Percentiles rank a stretch among this genome's conserved stretches.
These are phyloP conservation scores for Pochonia chlamydosporia DNA, from an alignment of 2,329 filamentous ascomycete genomes.

Conservation along the genomic window DNA sequence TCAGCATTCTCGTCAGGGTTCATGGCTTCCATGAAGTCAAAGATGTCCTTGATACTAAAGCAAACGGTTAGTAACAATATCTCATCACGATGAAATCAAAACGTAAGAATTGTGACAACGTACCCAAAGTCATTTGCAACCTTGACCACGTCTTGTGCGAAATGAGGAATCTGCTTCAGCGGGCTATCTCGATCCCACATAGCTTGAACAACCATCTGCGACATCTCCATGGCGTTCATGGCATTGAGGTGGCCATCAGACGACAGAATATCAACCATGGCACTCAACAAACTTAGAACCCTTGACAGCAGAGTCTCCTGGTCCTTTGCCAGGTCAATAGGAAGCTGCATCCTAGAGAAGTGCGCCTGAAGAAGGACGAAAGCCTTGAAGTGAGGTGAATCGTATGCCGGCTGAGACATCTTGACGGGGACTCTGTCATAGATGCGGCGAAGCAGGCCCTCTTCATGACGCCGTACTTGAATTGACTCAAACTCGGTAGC, in stretches of 20 bases:
- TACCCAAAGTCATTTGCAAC: constrained; percentile 74
- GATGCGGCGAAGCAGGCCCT: constrained; percentile 78
- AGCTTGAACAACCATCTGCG: constrained; percentile 96
- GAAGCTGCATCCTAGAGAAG: constrained; percentile 94
- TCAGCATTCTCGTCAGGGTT: constrained; percentile 87
- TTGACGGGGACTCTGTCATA: constrained; percentile 95
- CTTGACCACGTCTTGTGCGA: constrained; percentile 76
- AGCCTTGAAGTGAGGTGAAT: constrained; percentile 97
- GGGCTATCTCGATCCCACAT: constrained; percentile 99
- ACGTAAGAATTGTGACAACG: constrained; percentile 18
- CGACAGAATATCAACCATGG: constrained; percentile 89
- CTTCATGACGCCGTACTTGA: constrained; percentile 90
- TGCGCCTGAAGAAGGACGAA: constrained; percentile 97
- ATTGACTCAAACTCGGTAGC: constrained; percentile 95
- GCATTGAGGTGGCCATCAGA: constrained; percentile 95
- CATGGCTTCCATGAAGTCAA: constrained; percentile 99
- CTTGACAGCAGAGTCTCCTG: constrained; percentile 84
- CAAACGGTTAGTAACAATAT: constrained; percentile 22
- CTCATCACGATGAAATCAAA: not conserved
- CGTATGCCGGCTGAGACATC: constrained; percentile 78
- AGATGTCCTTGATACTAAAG: constrained; percentile 78
- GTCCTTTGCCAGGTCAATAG: constrained; percentile 91
- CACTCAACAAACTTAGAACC: constrained; percentile 80
- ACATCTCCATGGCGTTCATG: constrained; percentile 98
- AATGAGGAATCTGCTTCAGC: constrained; percentile 96